Base-by-base conservation (phyloP, 2,329 filamentous ascomycete species). In the Penicillium sp. region DNA sequence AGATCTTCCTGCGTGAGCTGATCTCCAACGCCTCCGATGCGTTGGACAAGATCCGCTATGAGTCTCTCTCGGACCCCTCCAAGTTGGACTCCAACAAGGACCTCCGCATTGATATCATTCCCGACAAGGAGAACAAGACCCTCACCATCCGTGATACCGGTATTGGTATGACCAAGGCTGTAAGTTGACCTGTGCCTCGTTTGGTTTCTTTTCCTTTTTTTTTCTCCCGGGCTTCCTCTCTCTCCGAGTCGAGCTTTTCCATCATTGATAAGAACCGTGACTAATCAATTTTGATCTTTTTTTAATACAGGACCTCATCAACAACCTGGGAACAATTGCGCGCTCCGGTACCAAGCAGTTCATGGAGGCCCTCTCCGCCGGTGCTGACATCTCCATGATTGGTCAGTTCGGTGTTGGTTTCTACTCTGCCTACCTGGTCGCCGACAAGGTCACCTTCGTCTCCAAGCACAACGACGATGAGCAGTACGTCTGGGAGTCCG, bases 391-490 rank as follows among this genome's bases (percentile, higher is more conserved):
- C 63, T 97, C 93, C 77, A 97, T 98, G 93, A 98, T 98, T 73
- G 93, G 93, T 70, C 93, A 98, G 80, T 98, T 98, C 75, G 93
- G 93, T 94, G 93, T 98, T 67, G 93, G 93, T 86, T 98, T 98
- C 88, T 98, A 98, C 85, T 97, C 93, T 55, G 93, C 93, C 70
- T 98, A 98, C 83, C 90, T 98, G 52, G 93, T 98, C 63, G 93
- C 93, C 73, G 93, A 98, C 82, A 84, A 84, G 66, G 93, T 98
- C 65, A 90, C 85, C 61, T 90, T 98, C 72, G 69, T 95, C 74
- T 97, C 93, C 67, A 98, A 97, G 84, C 81, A 96, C 88, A 98
- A 98, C 73, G 93, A 98, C 76, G 93, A 98, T 68, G 93, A 98
- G 82, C 93, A 98, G 81, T 98, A 98, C 83, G 79, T 96, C 75